phyloP scores from a whole-genome alignment of 2,329 filamentous ascomycete species.

The Xylariaceae sp. region DNA sequence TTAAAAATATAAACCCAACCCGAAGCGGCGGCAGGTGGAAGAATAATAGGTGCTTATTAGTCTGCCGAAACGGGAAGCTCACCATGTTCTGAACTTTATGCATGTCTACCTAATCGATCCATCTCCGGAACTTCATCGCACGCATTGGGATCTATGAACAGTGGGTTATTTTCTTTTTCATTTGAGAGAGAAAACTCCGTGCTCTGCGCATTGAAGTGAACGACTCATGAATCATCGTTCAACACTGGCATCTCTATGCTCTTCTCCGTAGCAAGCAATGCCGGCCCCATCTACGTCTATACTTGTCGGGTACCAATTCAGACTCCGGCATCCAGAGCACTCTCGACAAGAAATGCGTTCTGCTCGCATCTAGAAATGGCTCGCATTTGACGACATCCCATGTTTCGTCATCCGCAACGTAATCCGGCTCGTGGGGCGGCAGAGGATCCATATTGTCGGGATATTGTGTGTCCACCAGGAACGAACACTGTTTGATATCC shows the following conservation, averaged over 20 bases:
- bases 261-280: conserved; percentile 77
- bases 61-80: too few species aligned
- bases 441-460: conserved; percentile 47
- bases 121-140: too few species aligned
- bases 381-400: conserved; percentile 78
- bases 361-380: conserved; percentile 73
- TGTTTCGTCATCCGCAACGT: conserved; percentile 64
- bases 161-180: not conserved
- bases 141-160: not conserved
- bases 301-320: conserved; percentile 62
- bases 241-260: conserved; percentile 20
- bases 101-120: too few species aligned
- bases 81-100: too few species aligned
- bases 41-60: too few species aligned
- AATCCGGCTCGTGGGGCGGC: conserved; percentile 74
- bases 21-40: too few species aligned
- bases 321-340: conserved; percentile 77
- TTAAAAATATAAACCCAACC: too few species aligned
- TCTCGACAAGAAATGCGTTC: conserved; percentile 69
- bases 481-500: conserved; percentile 69
- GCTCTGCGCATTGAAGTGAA: not conserved
- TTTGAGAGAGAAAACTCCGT: not conserved
- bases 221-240: not conserved
- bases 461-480: conserved; percentile 84
- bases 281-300: conserved; percentile 74